phyloP scores from a whole-genome alignment of 176 grass and related monocot genomes.

The Juncus effusus region DNA sequence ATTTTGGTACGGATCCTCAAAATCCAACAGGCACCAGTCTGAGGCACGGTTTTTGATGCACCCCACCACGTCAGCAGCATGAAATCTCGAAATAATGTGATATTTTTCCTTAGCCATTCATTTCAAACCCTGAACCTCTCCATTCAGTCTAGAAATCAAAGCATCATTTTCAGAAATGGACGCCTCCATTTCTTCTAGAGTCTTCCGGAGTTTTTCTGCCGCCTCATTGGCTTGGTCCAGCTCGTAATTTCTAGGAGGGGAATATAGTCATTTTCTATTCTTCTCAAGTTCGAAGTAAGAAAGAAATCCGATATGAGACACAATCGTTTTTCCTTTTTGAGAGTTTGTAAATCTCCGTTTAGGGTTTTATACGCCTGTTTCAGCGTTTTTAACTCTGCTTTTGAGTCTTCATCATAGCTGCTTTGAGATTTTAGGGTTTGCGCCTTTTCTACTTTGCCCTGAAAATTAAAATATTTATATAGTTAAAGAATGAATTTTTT shows the following conservation, averaged over 20 bases:
- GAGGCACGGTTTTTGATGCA: neutral
- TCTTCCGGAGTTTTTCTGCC: neutral
- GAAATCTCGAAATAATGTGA: slow-evolving; percentile 11
- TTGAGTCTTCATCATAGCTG: neutral
- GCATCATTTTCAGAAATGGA: slow-evolving; percentile 19
- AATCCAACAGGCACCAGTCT: neutral
- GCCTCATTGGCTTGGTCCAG: slow-evolving; percentile 10
- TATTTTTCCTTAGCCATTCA: slow-evolving; percentile 19
- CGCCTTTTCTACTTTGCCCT: slow-evolving; percentile 14
- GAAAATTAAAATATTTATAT: too few species aligned
- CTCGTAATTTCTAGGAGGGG: slow-evolving; percentile 12
- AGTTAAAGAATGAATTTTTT: too few species aligned
- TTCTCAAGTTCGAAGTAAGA: too few species aligned
- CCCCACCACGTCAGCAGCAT: neutral
- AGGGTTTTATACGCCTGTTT: slow-evolving; percentile 24
- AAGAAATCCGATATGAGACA: neutral
- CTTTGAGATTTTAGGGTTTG: neutral
- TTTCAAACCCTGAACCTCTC: slow-evolving; percentile 18
- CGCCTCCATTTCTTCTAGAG: slow-evolving; percentile 15
- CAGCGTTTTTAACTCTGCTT: slow-evolving; percentile 17
- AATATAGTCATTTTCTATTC: slow-evolving; percentile 17
- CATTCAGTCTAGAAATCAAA: slow-evolving; percentile 16
- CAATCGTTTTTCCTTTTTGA: slow-evolving; percentile 9
- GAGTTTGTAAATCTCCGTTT: slow-evolving; percentile 8
- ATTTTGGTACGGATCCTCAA: neutral